Evolutionary conservation across 2,329 filamentous ascomycete genomes (phyloP).

Genomic region (Aspergillus pseudotamarii): DNA sequence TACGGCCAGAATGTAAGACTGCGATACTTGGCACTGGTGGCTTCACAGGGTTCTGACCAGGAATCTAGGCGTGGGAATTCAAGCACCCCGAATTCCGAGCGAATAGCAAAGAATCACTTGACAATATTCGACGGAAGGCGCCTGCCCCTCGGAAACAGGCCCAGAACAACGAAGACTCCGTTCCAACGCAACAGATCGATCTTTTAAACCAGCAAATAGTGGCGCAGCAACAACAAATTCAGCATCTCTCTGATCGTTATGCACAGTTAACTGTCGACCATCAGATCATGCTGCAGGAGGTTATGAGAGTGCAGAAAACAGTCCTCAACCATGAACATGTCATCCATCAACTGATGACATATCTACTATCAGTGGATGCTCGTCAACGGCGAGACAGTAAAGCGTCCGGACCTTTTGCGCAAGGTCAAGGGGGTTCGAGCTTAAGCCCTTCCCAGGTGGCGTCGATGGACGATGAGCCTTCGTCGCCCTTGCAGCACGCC

Average conservation of each 20-base stretch:
- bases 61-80: slow-evolving; percentile 82
- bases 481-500: slow-evolving; percentile 69
- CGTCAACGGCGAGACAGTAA: slow-evolving; percentile 66
- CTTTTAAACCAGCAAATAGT: slow-evolving; percentile 85
- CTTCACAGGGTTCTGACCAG: slow-evolving; percentile 13
- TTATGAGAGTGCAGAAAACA: slow-evolving; percentile 68
- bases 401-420: slow-evolving; percentile 41
- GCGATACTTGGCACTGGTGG: background rate
- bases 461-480: slow-evolving; percentile 62
- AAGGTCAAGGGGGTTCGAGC: slow-evolving; percentile 42
- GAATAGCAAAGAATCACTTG: slow-evolving; percentile 93
- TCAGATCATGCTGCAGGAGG: slow-evolving; percentile 65
- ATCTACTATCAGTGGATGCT: slow-evolving; percentile 65
- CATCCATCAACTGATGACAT: slow-evolving; percentile 72
- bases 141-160: slow-evolving; percentile 80
- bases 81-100: slow-evolving; percentile 95
- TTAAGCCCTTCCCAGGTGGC: slow-evolving; percentile 50
- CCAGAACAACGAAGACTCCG: slow-evolving; percentile 70
- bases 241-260: slow-evolving; percentile 82
- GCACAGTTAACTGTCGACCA: slow-evolving; percentile 73
- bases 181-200: slow-evolving; percentile 84
- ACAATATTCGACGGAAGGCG: slow-evolving; percentile 94
- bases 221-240: slow-evolving; percentile 89
- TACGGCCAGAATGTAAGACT: slow-evolving; percentile 73
- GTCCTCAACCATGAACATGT: slow-evolving; percentile 72